A percentile compares a stretch with the other conserved stretches of the same genome.
Conservation (phyloP, 2,329 filamentous ascomycete genomes). For the Tolypocladium album region DNA sequence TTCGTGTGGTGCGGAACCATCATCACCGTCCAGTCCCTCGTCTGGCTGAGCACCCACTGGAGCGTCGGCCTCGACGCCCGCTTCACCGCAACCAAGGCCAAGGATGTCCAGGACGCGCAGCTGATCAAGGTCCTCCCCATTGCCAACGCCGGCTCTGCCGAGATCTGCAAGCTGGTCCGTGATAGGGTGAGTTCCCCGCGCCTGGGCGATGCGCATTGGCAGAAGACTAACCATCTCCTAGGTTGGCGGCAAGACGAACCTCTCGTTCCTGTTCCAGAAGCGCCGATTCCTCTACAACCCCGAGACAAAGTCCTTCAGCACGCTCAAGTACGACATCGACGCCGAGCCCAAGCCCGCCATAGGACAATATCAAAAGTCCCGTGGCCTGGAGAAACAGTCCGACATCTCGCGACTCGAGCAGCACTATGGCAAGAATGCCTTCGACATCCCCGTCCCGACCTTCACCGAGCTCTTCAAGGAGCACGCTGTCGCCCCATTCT, state of each 20-base stretch:
- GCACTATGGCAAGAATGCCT: conserved; percentile 92
- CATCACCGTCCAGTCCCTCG: conserved; percentile 73
- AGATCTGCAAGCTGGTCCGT: conserved; percentile 73
- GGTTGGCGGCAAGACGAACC: conserved; percentile 61
- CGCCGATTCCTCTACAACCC: conserved; percentile 82
- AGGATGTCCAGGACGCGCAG: conserved; percentile 59
- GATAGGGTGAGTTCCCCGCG: conserved; percentile 45
- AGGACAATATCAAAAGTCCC: conserved; percentile 66
- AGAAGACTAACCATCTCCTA: conserved; percentile 14
- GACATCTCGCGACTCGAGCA: conserved; percentile 74
- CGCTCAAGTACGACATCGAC: conserved; percentile 77
- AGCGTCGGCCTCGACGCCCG: conserved; percentile 75
- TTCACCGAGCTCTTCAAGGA: conserved; percentile 96
- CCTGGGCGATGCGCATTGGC: neutral
- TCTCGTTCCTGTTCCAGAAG: conserved; percentile 96
- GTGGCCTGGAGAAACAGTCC: conserved; percentile 61
- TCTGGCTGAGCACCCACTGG: conserved; percentile 97
- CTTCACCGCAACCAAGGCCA: conserved; percentile 68
- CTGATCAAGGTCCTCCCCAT: conserved; percentile 89
- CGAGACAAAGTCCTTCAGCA: conserved; percentile 63
- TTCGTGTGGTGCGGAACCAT: conserved; percentile 90
- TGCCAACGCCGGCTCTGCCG: conserved; percentile 77
- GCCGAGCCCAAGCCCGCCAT: conserved; percentile 72
- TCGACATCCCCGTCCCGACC: conserved; percentile 93
- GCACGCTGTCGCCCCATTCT: conserved; percentile 96